Evolutionary conservation across 805 yeast genomes (phyloP), one percentile per base, ranked within the genome.

Genomic region (Hanseniaspora lindneri): DNA sequence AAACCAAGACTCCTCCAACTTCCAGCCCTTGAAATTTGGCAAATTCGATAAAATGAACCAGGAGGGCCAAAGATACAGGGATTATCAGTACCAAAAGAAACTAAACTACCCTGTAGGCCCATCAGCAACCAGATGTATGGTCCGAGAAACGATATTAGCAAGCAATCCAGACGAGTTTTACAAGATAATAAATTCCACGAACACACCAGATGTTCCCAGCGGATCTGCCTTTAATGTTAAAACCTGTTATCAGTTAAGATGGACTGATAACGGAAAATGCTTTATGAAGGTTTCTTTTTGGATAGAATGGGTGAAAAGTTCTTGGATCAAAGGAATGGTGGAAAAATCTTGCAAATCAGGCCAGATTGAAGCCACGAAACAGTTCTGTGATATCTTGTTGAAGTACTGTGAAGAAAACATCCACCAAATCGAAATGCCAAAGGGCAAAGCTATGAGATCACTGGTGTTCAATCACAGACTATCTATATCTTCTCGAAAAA

Each of bases 151-250:
- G 0, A 69, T 83, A 19, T 74, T 77, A 39, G 64, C 71, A 40
- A 64, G 72, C 56, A 81, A 83, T 56, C 67, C 69, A 44, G 66
- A 73, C 4, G 68, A 70, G 16, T 72, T 72, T 54, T 74, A 85
- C 29, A 72, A 77, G 51, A 77, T 86, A 1, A 65, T 77, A 2
- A 76, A 79, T 36, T 68, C 75, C 1, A 77, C 89, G 0, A 68
- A 66, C 35, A 88, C 98, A 0, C 99, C 98, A 0, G 92, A 86
- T 59, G 97, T 92, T 14, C 98, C 99, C 0, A 82, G 88, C 57
- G 99, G 99, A 4, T 73, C 73, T 37, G 73, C 83, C 0, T 92
- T 92, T 61, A 70, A 74, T 28, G 87, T 87, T 1, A 72, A 77
- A 53, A 84, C 95, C 0, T 70, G 83, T 52, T 83, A 78, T 56